These are phyloP conservation scores for Myrmaecium sp. DNA, from an alignment of 2,329 filamentous ascomycete genomes.

Conservation along the genomic window DNA sequence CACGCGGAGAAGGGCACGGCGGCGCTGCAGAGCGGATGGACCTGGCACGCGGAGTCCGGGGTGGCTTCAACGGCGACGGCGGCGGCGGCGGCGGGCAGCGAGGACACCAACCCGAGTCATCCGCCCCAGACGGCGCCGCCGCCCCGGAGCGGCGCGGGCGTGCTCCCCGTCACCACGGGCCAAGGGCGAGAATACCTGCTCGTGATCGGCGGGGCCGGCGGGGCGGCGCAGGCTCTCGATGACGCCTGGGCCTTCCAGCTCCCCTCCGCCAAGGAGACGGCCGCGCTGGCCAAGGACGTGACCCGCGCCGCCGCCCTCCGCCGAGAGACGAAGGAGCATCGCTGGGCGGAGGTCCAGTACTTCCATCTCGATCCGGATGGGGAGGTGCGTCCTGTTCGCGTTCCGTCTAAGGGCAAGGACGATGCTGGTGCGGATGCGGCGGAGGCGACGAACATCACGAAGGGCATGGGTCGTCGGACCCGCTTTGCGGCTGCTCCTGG, in stretches of 20 bases:
- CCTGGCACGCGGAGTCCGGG: slow-evolving; percentile 10
- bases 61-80: slow-evolving; percentile 4
- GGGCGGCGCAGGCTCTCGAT: no score
- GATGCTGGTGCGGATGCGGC: no score
- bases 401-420: slow-evolving; percentile 24
- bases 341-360: slow-evolving; percentile 35
- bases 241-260: slow-evolving; percentile 39
- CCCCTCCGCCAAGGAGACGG: slow-evolving; percentile 27
- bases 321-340: slow-evolving; percentile 28
- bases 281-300: slow-evolving; percentile 33
- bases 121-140: slow-evolving; percentile 19
- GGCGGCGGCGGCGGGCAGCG: slow-evolving; percentile 13
- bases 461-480: slow-evolving; percentile 24
- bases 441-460: slow-evolving; percentile 19
- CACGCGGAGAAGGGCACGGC: slow-evolving; percentile 17
- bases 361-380: slow-evolving; percentile 26
- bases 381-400: no score
- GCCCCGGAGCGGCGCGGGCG: slow-evolving; percentile 25
- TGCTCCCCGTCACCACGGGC: slow-evolving; percentile 32
- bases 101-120: neutral
- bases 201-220: slow-evolving; percentile 29
- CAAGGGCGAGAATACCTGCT: slow-evolving; percentile 36
- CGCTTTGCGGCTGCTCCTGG: slow-evolving; percentile 22
- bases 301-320: slow-evolving; percentile 29
- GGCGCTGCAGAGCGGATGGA: slow-evolving; percentile 15